These are phyloP conservation scores for Coemansia sp. DNA, from an alignment of 192 early-diverging fungal species.

Conservation along the genomic window DNA sequence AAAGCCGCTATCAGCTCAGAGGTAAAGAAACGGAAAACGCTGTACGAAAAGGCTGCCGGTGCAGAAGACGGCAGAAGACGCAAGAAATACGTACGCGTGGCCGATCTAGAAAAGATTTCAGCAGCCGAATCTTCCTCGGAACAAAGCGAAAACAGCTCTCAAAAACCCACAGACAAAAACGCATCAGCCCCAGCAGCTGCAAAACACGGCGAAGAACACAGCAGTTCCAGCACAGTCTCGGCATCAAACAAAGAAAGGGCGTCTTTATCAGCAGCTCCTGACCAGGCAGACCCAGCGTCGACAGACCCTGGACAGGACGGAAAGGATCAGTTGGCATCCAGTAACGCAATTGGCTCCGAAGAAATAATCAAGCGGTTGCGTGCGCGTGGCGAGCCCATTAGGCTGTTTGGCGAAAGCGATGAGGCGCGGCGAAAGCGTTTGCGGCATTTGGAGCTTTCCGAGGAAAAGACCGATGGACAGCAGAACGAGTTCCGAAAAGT, in stretches of 20 bases:
- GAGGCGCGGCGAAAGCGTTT: slow-evolving; percentile 75
- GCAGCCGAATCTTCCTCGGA: slow-evolving; percentile 54
- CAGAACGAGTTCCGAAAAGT: slow-evolving; percentile 88
- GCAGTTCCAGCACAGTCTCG: not conserved
- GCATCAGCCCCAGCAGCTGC: no score
- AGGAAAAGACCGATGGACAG: slow-evolving; percentile 82
- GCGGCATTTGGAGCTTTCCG: slow-evolving; percentile 74
- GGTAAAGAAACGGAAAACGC: slow-evolving; percentile 70
- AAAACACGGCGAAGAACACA: no score
- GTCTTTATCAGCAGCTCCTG: no score
- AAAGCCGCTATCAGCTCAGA: slow-evolving; percentile 64
- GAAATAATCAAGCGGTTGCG: slow-evolving; percentile 83
- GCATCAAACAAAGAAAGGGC: not conserved
- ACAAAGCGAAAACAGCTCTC: slow-evolving; percentile 50
- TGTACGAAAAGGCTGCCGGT: slow-evolving; percentile 43
- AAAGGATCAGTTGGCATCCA: not conserved
- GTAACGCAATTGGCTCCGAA: slow-evolving; percentile 58
- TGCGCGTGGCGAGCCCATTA: slow-evolving; percentile 84
- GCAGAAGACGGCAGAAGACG: slow-evolving; percentile 26
- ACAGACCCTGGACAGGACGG: slow-evolving; percentile 3
- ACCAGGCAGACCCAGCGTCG: no score
- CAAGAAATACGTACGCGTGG: slow-evolving; percentile 83
- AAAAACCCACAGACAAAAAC: no score
- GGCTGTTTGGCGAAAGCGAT: slow-evolving; percentile 90
- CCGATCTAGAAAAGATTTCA: slow-evolving; percentile 64